Conservation (phyloP, 345 rosid genomes). For the Xanthoceras sorbifolium region DNA sequence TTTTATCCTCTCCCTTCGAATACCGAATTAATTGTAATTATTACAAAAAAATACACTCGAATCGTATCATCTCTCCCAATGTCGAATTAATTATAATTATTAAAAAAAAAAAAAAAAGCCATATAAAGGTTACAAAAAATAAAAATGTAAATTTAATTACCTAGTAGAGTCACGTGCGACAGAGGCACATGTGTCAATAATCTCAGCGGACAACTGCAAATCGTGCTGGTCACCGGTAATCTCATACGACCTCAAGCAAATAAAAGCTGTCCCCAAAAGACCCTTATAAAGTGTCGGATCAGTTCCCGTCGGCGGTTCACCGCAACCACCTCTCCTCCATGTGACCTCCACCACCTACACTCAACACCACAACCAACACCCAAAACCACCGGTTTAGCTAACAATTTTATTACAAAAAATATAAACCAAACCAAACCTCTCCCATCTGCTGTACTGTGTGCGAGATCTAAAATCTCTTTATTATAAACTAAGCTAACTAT, state of each 20-base stretch:
- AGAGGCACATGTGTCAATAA: slow-evolving; percentile 62
- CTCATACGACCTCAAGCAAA: slow-evolving; percentile 78
- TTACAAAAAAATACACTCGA: no score
- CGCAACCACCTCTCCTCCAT: slow-evolving; percentile 40
- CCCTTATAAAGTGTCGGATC: slow-evolving; percentile 83
- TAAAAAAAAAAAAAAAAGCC: no score
- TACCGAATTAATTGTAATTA: no score
- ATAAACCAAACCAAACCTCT: neutral
- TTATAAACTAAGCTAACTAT: no score
- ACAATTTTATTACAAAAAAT: neutral
- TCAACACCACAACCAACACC: neutral
- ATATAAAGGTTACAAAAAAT: no score
- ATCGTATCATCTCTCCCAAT: no score
- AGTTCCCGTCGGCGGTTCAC: slow-evolving; percentile 18
- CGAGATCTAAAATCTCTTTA: no score
- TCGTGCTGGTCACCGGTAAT: slow-evolving; percentile 58
- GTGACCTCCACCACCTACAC: slow-evolving; percentile 66
- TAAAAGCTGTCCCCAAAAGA: slow-evolving; percentile 74
- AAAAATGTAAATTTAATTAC: slow-evolving; percentile 31
- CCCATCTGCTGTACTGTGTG: no score
- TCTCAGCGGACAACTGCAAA: slow-evolving; percentile 55
- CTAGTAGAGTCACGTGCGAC: slow-evolving; percentile 53
- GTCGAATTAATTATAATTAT: no score
- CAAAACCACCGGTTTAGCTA: neutral
- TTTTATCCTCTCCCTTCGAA: no score